Conservation (phyloP, 2,329 filamentous ascomycete species). For the Acrodontium crateriforme region DNA sequence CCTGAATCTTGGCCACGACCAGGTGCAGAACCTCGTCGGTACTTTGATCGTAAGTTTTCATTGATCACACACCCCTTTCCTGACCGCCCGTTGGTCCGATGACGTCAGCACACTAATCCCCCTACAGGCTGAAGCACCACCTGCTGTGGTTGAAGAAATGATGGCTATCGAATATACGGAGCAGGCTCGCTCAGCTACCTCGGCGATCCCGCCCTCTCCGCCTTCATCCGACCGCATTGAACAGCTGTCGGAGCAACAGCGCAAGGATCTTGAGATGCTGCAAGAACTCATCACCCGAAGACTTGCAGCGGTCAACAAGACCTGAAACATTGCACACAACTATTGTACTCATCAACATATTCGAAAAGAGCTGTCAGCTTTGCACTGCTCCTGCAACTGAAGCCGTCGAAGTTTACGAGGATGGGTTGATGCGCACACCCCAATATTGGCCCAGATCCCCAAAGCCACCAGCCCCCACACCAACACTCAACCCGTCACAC, state of each 20-base stretch:
- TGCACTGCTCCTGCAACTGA: not conserved
- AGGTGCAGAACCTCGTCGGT: constrained; percentile 39
- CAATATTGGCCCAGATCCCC: no score
- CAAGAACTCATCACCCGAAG: constrained; percentile 23
- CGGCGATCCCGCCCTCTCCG: constrained; percentile 14
- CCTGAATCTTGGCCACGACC: constrained; percentile 33
- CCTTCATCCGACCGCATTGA: constrained; percentile 20
- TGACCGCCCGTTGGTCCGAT: constrained; percentile 1
- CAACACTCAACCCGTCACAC: no score
- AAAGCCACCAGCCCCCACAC: no score
- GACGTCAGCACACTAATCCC: constrained; percentile 17
- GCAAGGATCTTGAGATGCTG: constrained; percentile 19
- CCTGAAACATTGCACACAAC: no score
- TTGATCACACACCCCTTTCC: not conserved
- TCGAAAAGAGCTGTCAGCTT: not conserved
- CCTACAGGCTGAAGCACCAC: constrained; percentile 28
- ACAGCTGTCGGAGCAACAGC: constrained; percentile 21
- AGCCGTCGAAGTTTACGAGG: no score
- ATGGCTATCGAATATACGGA: constrained; percentile 18
- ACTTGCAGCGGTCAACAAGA: constrained; percentile 14
- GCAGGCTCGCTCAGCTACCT: constrained; percentile 10
- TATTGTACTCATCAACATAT: constrained; percentile 1
- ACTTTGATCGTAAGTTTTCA: constrained; percentile 47
- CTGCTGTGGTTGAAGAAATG: constrained; percentile 27
- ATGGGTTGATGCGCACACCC: no score